Evolutionary conservation across 306 rosid genomes (phyloP).

Genomic region (Rosa chinensis): DNA sequence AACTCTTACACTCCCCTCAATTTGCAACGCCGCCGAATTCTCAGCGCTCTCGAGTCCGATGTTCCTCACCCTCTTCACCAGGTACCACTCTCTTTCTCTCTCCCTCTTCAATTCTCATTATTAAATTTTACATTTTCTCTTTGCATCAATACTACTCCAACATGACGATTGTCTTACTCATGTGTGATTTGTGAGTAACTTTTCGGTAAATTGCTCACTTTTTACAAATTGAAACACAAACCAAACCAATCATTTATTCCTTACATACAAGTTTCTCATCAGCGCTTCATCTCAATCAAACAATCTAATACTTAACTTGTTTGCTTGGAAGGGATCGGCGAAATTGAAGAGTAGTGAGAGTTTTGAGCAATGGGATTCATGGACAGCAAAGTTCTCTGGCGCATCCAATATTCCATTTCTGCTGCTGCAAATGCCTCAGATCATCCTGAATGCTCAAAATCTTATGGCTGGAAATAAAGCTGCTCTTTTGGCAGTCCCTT

Average conservation of each 20-base stretch:
- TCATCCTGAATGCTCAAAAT: conserved; percentile 73
- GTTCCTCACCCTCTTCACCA: conserved; percentile 44
- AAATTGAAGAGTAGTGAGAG: conserved; percentile 34
- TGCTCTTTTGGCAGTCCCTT: conserved; percentile 80
- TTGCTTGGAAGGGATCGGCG: conserved; percentile 54
- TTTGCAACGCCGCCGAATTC: conserved; percentile 30
- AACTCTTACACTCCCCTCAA: conserved; percentile 6
- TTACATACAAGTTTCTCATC: neutral
- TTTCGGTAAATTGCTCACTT: neutral
- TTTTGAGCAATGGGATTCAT: conserved; percentile 70
- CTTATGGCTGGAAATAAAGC: conserved; percentile 62
- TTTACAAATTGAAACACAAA: neutral
- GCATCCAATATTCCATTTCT: conserved; percentile 84
- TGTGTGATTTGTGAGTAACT: too few species aligned
- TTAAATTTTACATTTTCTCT: too few species aligned
- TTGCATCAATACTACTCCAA: neutral
- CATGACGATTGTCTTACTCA: neutral
- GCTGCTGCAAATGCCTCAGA: conserved; percentile 82
- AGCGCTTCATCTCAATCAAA: neutral
- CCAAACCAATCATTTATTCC: neutral
- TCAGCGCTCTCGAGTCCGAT: conserved; percentile 50
- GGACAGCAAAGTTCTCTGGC: conserved; percentile 77
- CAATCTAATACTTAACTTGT: neutral
- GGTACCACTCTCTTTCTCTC: conserved; percentile 36
- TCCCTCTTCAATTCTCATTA: neutral